phyloP scores from a whole-genome alignment of 345 rosid species.

The Rubroshorea leprosula region DNA sequence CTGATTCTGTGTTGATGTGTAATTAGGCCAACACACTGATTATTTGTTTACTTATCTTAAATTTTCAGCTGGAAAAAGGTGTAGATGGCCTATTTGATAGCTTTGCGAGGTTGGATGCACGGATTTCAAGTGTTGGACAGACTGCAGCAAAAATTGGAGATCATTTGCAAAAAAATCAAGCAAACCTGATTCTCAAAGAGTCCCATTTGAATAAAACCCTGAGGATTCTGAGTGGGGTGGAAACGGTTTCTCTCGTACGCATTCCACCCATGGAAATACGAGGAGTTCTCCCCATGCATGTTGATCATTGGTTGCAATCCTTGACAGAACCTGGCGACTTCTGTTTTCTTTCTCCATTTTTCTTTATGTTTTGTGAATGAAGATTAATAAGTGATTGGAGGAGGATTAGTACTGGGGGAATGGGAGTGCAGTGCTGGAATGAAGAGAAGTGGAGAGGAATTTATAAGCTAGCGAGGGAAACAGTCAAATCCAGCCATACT shows the following conservation, averaged over 20 bases:
- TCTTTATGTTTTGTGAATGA: too few relatives aligned
- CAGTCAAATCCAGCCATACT: too few relatives aligned
- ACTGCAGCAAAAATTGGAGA: constrained; percentile 99
- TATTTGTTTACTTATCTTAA: background rate
- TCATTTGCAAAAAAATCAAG: constrained; percentile 56
- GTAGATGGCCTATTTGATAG: constrained; percentile 89
- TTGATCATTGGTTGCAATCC: too few relatives aligned
- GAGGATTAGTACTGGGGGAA: too few relatives aligned
- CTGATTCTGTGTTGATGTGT: constrained; percentile 7
- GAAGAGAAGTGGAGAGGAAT: too few relatives aligned
- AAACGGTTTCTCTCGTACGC: too few relatives aligned
- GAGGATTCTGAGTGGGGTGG: too few relatives aligned
- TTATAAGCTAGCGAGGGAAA: too few relatives aligned
- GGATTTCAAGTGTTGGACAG: constrained; percentile 98
- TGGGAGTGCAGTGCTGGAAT: too few relatives aligned
- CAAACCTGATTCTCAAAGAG: constrained; percentile 81
- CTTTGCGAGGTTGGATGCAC: constrained; percentile 88
- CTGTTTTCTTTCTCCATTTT: constrained; percentile 1
- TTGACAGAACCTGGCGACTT: constrained; percentile 5
- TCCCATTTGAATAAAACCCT: constrained; percentile 72
- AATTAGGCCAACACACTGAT: background rate
- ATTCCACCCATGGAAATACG: too few relatives aligned
- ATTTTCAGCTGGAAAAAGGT: constrained; percentile 76
- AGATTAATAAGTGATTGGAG: background rate
- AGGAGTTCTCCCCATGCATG: too few relatives aligned